phyloP scores from a whole-genome alignment of 768 basidiomycete genomes.

The Kwoniella botswanensis region DNA sequence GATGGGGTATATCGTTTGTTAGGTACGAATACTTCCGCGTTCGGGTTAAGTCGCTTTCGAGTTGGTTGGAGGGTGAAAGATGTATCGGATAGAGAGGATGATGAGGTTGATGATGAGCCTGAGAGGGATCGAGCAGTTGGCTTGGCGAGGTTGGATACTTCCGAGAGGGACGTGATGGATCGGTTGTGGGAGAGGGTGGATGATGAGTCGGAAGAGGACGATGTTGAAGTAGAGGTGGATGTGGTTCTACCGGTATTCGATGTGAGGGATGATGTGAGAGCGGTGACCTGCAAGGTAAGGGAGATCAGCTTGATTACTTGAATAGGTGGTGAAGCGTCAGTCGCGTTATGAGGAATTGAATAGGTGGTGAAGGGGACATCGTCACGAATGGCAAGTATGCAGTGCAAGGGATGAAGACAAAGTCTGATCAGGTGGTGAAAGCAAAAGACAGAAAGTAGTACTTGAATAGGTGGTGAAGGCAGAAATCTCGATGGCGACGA shows the following conservation, averaged over 20 bases:
- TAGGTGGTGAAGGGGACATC: slow-evolving; percentile 11
- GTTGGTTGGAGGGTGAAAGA: neutral
- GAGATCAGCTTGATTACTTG: neutral
- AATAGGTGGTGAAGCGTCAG: neutral
- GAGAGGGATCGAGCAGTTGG: slow-evolving; percentile 16
- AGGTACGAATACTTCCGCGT: slow-evolving; percentile 11
- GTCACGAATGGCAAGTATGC: neutral
- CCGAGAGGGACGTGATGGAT: slow-evolving; percentile 19
- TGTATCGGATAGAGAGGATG: slow-evolving; percentile 9
- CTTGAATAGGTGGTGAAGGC: neutral
- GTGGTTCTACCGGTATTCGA: neutral
- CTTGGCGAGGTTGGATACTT: slow-evolving; percentile 21
- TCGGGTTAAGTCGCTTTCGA: slow-evolving; percentile 11
- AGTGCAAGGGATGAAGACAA: no score
- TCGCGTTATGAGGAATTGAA: neutral
- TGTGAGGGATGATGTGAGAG: neutral
- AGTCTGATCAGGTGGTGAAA: slow-evolving; percentile 5
- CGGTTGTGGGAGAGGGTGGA: slow-evolving; percentile 11
- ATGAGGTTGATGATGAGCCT: neutral
- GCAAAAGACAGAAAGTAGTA: neutral
- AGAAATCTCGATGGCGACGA: neutral
- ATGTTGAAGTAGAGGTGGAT: neutral
- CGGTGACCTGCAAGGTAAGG: slow-evolving; percentile 1
- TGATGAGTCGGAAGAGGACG: slow-evolving; percentile 11
- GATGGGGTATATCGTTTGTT: slow-evolving; percentile 4